These are phyloP conservation scores for Medicago lupulina DNA, from an alignment of 306 rosid species.

Conservation along the genomic window DNA sequence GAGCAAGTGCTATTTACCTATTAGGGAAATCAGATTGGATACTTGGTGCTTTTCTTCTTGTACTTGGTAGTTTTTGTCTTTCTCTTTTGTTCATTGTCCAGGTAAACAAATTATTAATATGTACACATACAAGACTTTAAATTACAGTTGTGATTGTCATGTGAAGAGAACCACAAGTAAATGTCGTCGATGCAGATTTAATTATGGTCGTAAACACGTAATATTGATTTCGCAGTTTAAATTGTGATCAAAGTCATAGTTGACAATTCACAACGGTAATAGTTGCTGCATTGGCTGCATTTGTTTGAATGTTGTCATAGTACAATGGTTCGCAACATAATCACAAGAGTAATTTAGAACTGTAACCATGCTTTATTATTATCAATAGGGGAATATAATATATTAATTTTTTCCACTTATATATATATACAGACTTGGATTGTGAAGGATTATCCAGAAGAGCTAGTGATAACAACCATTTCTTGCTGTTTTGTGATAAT, in stretches of 20 bases:
- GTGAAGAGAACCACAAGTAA: neutral
- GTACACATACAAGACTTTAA: no score
- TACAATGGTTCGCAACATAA: no score
- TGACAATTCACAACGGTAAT: no score
- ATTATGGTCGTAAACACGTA: no score
- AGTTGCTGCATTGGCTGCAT: no score
- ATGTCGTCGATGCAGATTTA: neutral
- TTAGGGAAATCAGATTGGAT: constrained; percentile 47
- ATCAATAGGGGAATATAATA: neutral
- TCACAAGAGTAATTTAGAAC: no score
- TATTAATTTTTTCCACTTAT: neutral
- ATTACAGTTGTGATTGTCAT: no score
- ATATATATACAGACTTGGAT: constrained; percentile 42
- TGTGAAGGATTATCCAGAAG: constrained; percentile 50
- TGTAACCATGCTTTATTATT: no score
- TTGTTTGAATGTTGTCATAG: no score
- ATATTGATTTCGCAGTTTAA: no score
- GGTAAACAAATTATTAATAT: constrained; percentile 42
- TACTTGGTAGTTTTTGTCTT: constrained; percentile 37
- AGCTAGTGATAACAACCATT: constrained; percentile 43
- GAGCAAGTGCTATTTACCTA: neutral
- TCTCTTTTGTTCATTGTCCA: constrained; percentile 42
- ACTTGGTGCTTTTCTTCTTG: constrained; percentile 53
- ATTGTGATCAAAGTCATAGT: no score
- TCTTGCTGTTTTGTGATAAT: constrained; percentile 26